A percentile compares a stretch with the other conserved stretches of the same genome.
Evolutionary conservation across 202 grass and related monocot species (phyloP).

Genomic region (Saccharum hybrid): DNA sequence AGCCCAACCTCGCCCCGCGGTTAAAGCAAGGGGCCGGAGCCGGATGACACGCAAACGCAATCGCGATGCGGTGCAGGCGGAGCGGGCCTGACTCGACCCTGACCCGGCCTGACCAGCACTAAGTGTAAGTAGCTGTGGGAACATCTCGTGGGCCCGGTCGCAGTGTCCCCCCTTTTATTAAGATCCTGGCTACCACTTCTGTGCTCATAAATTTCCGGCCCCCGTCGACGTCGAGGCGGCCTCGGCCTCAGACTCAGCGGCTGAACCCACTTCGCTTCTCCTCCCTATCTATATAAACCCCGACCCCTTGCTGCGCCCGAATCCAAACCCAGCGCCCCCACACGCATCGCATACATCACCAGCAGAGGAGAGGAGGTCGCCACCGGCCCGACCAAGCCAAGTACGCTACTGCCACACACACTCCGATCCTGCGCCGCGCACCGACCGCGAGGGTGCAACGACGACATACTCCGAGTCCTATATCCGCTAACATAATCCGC

Average conservation of each 20-base stretch:
- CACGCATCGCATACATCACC: background rate
- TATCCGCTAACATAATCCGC: background rate
- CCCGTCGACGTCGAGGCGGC: background rate
- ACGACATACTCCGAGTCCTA: background rate
- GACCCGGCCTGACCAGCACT: slow-evolving; percentile 50
- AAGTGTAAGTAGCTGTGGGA: slow-evolving; percentile 46
- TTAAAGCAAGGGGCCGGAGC: background rate
- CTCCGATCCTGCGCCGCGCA: too few relatives aligned
- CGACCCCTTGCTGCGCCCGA: slow-evolving; percentile 30
- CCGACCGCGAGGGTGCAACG: background rate
- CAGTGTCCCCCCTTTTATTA: slow-evolving; percentile 76
- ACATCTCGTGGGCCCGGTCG: slow-evolving; percentile 60
- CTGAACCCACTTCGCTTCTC: background rate
- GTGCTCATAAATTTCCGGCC: slow-evolving; percentile 73
- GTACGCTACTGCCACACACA: background rate
- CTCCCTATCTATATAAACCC: slow-evolving; percentile 61
- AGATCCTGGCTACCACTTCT: slow-evolving; percentile 74
- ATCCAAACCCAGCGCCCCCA: slow-evolving; percentile 25
- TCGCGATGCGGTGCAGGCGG: slow-evolving; percentile 4
- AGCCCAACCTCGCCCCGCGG: too few relatives aligned
- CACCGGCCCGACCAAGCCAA: background rate
- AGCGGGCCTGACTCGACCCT: background rate
- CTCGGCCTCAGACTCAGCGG: background rate
- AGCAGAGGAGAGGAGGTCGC: background rate
- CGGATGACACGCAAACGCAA: slow-evolving; percentile 22